phyloP scores from a whole-genome alignment of 768 basidiomycete species.

The Suillus weaverae region DNA sequence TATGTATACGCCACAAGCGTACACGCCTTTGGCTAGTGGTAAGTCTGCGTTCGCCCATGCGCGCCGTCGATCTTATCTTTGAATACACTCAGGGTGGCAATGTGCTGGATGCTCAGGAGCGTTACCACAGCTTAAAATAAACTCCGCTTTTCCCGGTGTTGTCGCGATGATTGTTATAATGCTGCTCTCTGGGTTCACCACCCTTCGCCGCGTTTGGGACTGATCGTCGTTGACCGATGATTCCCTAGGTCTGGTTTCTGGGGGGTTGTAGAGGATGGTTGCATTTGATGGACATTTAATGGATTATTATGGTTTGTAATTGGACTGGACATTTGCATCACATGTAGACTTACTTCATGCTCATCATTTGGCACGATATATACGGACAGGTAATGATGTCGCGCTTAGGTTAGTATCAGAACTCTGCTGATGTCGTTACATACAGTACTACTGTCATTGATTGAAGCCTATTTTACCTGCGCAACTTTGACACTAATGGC shows the following conservation, averaged over 20 bases:
- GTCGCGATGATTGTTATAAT: slow-evolving; percentile 31
- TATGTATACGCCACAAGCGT: slow-evolving; percentile 58
- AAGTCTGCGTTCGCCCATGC: slow-evolving; percentile 6
- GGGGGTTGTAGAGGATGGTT: neutral
- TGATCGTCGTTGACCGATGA: slow-evolving; percentile 11
- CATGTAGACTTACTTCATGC: slow-evolving; percentile 2
- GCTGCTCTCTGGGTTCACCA: slow-evolving; percentile 36
- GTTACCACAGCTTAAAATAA: slow-evolving; percentile 29
- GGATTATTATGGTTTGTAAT: neutral
- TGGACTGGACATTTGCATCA: slow-evolving; percentile 10
- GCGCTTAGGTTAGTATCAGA: neutral
- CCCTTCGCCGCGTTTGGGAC: slow-evolving; percentile 32
- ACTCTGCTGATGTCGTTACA: neutral
- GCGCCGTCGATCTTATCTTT: neutral
- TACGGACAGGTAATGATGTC: slow-evolving; percentile 1
- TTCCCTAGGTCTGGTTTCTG: neutral
- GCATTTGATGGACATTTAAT: slow-evolving; percentile 5
- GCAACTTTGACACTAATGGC: neutral
- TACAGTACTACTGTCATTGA: neutral
- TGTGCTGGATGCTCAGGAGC: slow-evolving; percentile 32
- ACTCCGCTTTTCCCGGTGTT: slow-evolving; percentile 34
- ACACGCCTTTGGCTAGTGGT: slow-evolving; percentile 54
- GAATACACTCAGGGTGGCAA: slow-evolving; percentile 25
- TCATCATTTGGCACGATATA: neutral
- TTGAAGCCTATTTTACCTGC: neutral